A percentile compares a stretch with the other conserved stretches of the same genome.
These are phyloP conservation scores for Cercospora citrullina DNA, from an alignment of 2,329 filamentous ascomycete genomes.

Conservation along the genomic window DNA sequence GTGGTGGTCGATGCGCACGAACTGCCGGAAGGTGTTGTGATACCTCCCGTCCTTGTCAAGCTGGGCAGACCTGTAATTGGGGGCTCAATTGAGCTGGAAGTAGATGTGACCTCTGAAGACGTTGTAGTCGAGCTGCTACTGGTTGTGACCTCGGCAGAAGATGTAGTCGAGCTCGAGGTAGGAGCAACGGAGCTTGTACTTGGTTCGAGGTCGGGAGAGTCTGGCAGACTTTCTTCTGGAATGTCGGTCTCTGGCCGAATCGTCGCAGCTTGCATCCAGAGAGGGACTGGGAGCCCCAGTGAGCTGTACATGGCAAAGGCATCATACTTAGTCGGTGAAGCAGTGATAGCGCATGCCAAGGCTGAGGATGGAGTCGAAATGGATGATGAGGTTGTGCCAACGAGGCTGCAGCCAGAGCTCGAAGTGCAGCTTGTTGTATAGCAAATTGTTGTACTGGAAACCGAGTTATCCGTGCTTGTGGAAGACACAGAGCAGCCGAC, in stretches of 20 bases:
- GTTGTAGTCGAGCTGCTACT: not conserved
- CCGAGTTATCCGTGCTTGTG: not conserved
- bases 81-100: not conserved
- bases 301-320: not conserved
- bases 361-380: not conserved
- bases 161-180: not conserved
- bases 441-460: not conserved
- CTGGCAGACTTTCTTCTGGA: not conserved
- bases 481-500: not conserved
- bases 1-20: not conserved
- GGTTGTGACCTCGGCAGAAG: not conserved
- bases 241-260: not conserved
- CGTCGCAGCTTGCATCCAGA: not conserved
- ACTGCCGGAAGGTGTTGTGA: not conserved
- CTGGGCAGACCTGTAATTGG: not conserved
- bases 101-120: not conserved
- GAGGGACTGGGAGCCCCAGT: not conserved
- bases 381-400: not conserved
- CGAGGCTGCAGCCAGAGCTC: not conserved
- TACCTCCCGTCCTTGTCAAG: not conserved
- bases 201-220: not conserved
- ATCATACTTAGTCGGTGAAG: not conserved
- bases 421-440: not conserved
- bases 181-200: not conserved
- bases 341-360: not conserved